Evolutionary conservation across 345 rosid genomes (phyloP), one percentile per base, ranked within the genome.

Genomic region (Trapa incisa): DNA sequence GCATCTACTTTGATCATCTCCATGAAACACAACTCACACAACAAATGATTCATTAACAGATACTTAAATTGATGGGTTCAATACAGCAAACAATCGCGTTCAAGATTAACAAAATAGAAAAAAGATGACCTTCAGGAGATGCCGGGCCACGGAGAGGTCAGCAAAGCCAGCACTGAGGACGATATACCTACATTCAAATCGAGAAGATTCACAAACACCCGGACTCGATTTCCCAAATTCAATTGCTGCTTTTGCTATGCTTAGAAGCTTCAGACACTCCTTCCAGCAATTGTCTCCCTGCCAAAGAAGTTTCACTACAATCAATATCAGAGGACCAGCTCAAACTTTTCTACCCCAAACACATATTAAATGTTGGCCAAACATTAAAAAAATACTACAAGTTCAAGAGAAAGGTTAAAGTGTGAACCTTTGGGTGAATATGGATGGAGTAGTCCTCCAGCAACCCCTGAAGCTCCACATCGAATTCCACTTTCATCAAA

Each of bases 401-500:
- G 65, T 37, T 12, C 39, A 58, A 57, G 63, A 22, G 42, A 64
- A 67, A 45, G 65, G 33, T 66, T 45, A 36, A 58, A 61, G 67
- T 16, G 47, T 10, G 32, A 71, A 93, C 97, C 97, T 87, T 90
- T 88, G 53, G 94, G 97, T 54, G 94, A 90, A 77, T 93, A 90
- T 53, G 97, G 98, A 65, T 93, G 97, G 63, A 93, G 89, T 2
- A 90, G 92, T 13, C 98, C 98, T 52, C 98, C 98, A 9, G 98
- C 86, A 54, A 88, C 87, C 54, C 97, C 98, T 42, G 98, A 93
- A 37, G 97, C 97, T 36, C 97, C 97, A 52, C 97, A 91, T 37
- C 98, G 97, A 48, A 93, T 81, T 8, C 97, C 98, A 75, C 73
- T 78, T 76, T 93, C 97, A 75, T 93, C 98, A 70, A 78, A 90